These are phyloP conservation scores for Dendrocalamus latiflorus DNA, from an alignment of 202 grass and related monocot species.

Conservation along the genomic window DNA sequence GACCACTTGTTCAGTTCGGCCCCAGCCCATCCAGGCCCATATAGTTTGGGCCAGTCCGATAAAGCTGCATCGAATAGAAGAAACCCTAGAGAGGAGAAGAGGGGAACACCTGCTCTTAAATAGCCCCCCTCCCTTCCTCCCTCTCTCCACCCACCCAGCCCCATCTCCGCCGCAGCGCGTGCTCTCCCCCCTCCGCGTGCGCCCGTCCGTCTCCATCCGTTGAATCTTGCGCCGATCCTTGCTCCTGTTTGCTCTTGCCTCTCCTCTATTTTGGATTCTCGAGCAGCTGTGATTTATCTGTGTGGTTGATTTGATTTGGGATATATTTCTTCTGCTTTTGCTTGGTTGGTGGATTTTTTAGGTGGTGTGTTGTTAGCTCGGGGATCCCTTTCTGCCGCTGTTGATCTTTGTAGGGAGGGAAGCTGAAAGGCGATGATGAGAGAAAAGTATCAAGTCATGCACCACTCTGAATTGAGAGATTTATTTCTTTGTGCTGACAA, in stretches of 20 bases:
- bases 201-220: neutral
- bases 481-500: slow-evolving; percentile 25
- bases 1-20: no score
- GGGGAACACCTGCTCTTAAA: neutral
- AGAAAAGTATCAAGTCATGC: slow-evolving; percentile 41
- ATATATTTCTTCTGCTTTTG: neutral
- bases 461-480: slow-evolving; percentile 38
- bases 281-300: neutral
- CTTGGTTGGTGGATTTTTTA: neutral
- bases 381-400: neutral
- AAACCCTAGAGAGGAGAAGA: neutral
- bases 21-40: no score
- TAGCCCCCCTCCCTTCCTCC: no score
- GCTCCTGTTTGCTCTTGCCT: neutral
- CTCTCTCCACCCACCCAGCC: no score
- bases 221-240: neutral
- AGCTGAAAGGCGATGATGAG: slow-evolving; percentile 23
- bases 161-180: neutral
- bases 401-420: neutral
- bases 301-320: neutral
- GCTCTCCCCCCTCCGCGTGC: neutral
- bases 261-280: neutral
- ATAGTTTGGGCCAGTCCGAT: no score
- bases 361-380: neutral
- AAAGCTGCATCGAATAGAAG: no score